Evolutionary conservation across 176 grass and related monocot genomes (phyloP).

Genomic region (Musa beccarii): DNA sequence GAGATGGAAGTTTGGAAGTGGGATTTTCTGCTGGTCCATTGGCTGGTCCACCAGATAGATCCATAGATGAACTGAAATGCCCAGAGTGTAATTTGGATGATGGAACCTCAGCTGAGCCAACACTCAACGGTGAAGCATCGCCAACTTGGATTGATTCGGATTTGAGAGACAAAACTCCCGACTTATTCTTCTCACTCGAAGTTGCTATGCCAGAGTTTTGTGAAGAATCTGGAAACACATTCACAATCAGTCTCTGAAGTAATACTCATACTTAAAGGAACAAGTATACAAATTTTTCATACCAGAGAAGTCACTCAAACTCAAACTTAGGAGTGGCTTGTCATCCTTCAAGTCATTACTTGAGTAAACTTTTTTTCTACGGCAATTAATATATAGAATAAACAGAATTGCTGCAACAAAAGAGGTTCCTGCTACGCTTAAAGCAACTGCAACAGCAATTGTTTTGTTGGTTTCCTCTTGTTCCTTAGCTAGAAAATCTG

Average conservation of each 20-base stretch:
- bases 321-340: slow-evolving; percentile 37
- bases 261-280: background rate
- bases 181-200: slow-evolving; percentile 44
- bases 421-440: slow-evolving; percentile 29
- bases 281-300: slow-evolving; percentile 13
- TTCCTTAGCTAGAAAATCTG: slow-evolving; percentile 6
- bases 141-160: slow-evolving; percentile 29
- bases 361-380: slow-evolving; percentile 25
- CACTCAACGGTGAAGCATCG: slow-evolving; percentile 25
- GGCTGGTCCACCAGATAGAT: slow-evolving; percentile 9
- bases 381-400: slow-evolving; percentile 35
- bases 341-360: slow-evolving; percentile 33
- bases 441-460: slow-evolving; percentile 19
- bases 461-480: slow-evolving; percentile 10
- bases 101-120: slow-evolving; percentile 22
- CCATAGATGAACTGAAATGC: slow-evolving; percentile 15
- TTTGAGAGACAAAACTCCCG: slow-evolving; percentile 41
- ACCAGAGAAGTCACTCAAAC: slow-evolving; percentile 50
- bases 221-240: slow-evolving; percentile 46
- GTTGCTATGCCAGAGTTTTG: slow-evolving; percentile 26
- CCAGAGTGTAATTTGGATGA: slow-evolving; percentile 21
- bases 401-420: slow-evolving; percentile 36
- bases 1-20: slow-evolving; percentile 18
- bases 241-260: slow-evolving; percentile 5
- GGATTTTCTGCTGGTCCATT: slow-evolving; percentile 13